Percentiles rank a stretch among this genome's conserved stretches.
phyloP scores from a whole-genome alignment of 129 eudicot genomes.

The Kitagawia praeruptora region DNA sequence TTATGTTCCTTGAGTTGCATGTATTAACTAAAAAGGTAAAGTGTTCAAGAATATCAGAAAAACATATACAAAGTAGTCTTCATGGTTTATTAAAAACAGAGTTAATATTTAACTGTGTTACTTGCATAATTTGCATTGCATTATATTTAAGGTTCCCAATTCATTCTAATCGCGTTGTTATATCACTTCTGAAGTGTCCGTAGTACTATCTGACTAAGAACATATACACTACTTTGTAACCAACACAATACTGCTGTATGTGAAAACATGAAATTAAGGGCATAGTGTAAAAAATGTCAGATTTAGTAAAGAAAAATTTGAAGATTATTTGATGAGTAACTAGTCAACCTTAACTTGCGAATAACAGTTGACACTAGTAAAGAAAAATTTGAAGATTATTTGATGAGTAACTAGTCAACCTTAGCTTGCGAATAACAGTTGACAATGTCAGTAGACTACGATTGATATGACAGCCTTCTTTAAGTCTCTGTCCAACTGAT shows the following conservation, averaged over 20 bases:
- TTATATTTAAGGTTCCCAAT: neutral
- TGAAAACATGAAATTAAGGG: neutral
- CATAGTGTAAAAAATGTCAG: neutral
- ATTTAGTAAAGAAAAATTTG: neutral
- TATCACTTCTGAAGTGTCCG: neutral
- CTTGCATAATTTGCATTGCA: neutral
- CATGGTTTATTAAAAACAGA: neutral
- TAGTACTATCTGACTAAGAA: neutral
- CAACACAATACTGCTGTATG: neutral
- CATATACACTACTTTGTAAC: neutral
- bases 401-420: constrained; percentile 27
- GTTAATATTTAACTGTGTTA: neutral
- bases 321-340: neutral
- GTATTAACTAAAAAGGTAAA: neutral
- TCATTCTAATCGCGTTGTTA: neutral
- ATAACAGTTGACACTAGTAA: constrained; percentile 67
- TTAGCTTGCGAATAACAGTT: constrained; percentile 95
- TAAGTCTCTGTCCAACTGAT: constrained; percentile 86
- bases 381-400: neutral
- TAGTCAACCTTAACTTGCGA: constrained; percentile 81
- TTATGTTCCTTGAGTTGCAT: neutral
- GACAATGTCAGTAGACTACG: constrained; percentile 88
- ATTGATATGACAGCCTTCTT: constrained; percentile 98
- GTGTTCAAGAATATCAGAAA: neutral
- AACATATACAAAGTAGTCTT: neutral